Conservation (phyloP, 2,329 filamentous ascomycete genomes). For the Epichloe sibirici region DNA sequence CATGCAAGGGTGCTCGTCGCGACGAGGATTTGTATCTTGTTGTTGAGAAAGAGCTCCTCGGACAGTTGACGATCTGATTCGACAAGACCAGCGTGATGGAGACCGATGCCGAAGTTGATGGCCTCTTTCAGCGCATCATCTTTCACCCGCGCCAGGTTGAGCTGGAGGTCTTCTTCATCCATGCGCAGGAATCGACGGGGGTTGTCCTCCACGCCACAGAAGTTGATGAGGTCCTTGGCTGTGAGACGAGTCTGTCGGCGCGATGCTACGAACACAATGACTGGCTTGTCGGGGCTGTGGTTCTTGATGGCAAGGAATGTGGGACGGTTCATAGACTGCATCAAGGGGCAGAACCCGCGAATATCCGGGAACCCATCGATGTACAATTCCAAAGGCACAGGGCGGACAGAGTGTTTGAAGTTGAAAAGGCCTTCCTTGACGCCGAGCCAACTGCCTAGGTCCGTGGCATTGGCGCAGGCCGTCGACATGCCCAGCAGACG, state of each 20-base stretch:
- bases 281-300: conserved; percentile 90
- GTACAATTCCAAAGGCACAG: conserved; percentile 89
- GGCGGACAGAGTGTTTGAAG: conserved; percentile 91
- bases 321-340: conserved; percentile 98
- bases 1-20: conserved; percentile 94
- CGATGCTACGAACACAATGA: conserved; percentile 96
- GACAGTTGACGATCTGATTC: conserved; percentile 85
- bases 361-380: conserved; percentile 96
- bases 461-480: conserved; percentile 88
- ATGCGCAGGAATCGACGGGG: conserved; percentile 86
- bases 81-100: conserved; percentile 93
- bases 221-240: conserved; percentile 91
- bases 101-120: conserved; percentile 90
- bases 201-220: conserved; percentile 97
- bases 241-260: conserved; percentile 89
- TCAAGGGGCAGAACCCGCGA: conserved; percentile 87
- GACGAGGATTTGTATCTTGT: conserved; percentile 94
- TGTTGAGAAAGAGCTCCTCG: conserved; percentile 91
- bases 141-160: conserved; percentile 82
- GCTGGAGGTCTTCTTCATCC: conserved; percentile 83
- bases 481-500: conserved; percentile 97
- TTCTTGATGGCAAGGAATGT: conserved; percentile 94
- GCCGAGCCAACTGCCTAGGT: conserved; percentile 91
- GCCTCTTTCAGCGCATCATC: conserved; percentile 87
- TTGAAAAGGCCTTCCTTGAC: conserved; percentile 96